Percentiles rank a stretch among this genome's conserved stretches.
Evolutionary conservation across 2,329 filamentous ascomycete species (phyloP).

Genomic region (Claviceps cyperi): DNA sequence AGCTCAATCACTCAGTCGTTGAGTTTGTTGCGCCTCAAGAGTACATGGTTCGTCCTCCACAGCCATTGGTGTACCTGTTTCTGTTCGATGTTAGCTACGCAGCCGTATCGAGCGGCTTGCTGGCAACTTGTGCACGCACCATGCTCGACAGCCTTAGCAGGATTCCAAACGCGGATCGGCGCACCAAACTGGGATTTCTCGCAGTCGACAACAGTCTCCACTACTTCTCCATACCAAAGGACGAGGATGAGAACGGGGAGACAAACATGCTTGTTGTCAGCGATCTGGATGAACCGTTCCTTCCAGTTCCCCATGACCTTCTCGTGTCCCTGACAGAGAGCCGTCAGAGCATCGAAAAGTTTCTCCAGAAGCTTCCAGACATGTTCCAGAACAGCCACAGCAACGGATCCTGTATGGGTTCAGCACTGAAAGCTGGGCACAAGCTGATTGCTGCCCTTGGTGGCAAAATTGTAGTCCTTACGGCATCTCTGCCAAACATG

Average conservation of each 20-base stretch:
- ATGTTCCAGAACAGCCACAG: slow-evolving; percentile 97
- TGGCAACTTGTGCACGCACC: slow-evolving; percentile 83
- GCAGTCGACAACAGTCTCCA: slow-evolving; percentile 89
- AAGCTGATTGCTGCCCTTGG: slow-evolving; percentile 90
- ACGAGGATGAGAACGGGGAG: slow-evolving; percentile 70
- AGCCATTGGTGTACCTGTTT: slow-evolving; percentile 91
- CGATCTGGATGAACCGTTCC: slow-evolving; percentile 89
- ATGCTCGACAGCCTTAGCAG: slow-evolving; percentile 89
- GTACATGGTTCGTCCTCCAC: slow-evolving; percentile 96
- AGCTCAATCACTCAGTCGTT: slow-evolving; percentile 91
- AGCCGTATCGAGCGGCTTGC: slow-evolving; percentile 74
- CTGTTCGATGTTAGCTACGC: slow-evolving; percentile 88
- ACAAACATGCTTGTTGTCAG: slow-evolving; percentile 88
- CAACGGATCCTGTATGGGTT: slow-evolving; percentile 84
- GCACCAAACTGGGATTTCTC: slow-evolving; percentile 87
- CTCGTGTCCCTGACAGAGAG: slow-evolving; percentile 81
- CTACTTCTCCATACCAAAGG: slow-evolving; percentile 89
- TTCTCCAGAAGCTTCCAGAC: slow-evolving; percentile 76
- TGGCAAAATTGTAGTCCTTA: slow-evolving; percentile 87
- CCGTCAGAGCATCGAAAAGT: slow-evolving; percentile 78
- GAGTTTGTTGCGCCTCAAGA: slow-evolving; percentile 97
- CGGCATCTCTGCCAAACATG: slow-evolving; percentile 76
- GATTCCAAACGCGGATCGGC: slow-evolving; percentile 93
- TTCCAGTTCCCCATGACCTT: slow-evolving; percentile 84
- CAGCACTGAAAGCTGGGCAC: slow-evolving; percentile 81